These are phyloP conservation scores for Porogramme epimiltina DNA, from an alignment of 1,284 basidiomycete genomes.

Conservation along the genomic window DNA sequence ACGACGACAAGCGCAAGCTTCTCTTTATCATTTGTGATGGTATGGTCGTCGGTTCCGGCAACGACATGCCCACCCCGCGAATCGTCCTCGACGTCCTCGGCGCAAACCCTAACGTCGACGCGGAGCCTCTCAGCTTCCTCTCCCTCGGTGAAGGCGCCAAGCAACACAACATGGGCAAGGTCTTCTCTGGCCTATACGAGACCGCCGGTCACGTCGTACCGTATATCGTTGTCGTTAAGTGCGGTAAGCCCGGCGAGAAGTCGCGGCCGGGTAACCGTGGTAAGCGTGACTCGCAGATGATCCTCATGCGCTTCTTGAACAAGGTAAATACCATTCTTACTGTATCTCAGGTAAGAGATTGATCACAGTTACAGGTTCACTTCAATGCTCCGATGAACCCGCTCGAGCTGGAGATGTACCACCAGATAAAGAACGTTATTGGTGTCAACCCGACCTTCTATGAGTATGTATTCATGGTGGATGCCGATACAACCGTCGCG, in stretches of 20 bases:
- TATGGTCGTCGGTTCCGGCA: slow-evolving; percentile 97
- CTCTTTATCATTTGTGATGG: slow-evolving; percentile 96
- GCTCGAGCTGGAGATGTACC: slow-evolving; percentile 95
- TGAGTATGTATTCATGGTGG: slow-evolving; percentile 96
- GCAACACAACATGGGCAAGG: slow-evolving; percentile 98
- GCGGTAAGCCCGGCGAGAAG: slow-evolving; percentile 94
- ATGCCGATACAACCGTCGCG: slow-evolving; percentile 95
- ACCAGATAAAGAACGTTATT: slow-evolving; percentile 99
- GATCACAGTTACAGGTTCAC: slow-evolving; percentile 69
- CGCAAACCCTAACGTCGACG: slow-evolving; percentile 89
- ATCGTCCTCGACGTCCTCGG: slow-evolving; percentile 98
- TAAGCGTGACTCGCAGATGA: slow-evolving; percentile 96
- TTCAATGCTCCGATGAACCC: slow-evolving; percentile 98
- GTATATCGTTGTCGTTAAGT: slow-evolving; percentile 95
- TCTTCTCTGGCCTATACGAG: slow-evolving; percentile 97
- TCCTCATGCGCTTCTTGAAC: slow-evolving; percentile 98
- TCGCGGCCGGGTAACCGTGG: slow-evolving; percentile 94
- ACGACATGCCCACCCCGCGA: slow-evolving; percentile 88
- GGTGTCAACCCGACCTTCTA: slow-evolving; percentile 99
- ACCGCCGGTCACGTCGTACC: slow-evolving; percentile 94
- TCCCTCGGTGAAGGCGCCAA: slow-evolving; percentile 94
- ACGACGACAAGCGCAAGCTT: slow-evolving; percentile 98
- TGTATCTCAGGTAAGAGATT: background rate
- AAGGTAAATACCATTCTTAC: slow-evolving; percentile 50
- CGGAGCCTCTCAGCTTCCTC: slow-evolving; percentile 93